Evolutionary conservation across 805 yeast genomes (phyloP).

Genomic region (Metschnikowia amazonensis): DNA sequence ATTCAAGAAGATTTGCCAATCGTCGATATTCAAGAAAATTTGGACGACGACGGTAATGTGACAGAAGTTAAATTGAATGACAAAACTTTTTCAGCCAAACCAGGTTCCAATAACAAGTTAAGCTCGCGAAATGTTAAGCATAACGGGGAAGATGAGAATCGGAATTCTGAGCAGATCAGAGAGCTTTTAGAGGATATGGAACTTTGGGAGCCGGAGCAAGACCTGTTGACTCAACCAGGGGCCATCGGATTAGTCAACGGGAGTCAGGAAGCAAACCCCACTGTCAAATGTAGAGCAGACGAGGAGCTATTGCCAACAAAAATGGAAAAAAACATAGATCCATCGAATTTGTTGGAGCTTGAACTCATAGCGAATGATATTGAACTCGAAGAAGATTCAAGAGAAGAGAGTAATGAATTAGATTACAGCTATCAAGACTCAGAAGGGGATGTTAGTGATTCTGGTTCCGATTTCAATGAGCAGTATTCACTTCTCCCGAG

Average conservation of each 20-base stretch:
- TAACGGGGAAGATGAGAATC: background rate
- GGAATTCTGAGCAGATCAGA: slow-evolving; percentile 20
- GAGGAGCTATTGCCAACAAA: background rate
- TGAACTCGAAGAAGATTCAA: slow-evolving; percentile 2
- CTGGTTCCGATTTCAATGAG: slow-evolving; percentile 38
- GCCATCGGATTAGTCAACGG: background rate
- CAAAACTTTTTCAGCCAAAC: slow-evolving; percentile 1
- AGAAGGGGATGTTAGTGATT: slow-evolving; percentile 33
- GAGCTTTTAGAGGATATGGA: slow-evolving; percentile 38
- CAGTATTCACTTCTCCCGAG: slow-evolving; percentile 11
- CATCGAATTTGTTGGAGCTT: slow-evolving; percentile 40
- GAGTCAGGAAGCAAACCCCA: background rate
- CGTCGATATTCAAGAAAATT: slow-evolving; percentile 73
- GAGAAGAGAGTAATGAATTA: slow-evolving; percentile 1
- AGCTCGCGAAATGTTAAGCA: background rate
- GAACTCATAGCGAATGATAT: slow-evolving; percentile 55
- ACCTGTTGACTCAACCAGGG: background rate
- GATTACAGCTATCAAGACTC: slow-evolving; percentile 22
- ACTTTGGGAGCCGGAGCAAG: slow-evolving; percentile 10
- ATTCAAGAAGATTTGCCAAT: slow-evolving; percentile 48
- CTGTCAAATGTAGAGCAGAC: background rate
- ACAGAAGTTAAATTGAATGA: slow-evolving; percentile 32
- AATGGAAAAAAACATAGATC: background rate
- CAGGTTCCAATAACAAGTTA: background rate
- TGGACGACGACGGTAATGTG: slow-evolving; percentile 81